These are phyloP conservation scores for Periconia sp. DNA, from an alignment of 2,329 filamentous ascomycete species.

Conservation along the genomic window DNA sequence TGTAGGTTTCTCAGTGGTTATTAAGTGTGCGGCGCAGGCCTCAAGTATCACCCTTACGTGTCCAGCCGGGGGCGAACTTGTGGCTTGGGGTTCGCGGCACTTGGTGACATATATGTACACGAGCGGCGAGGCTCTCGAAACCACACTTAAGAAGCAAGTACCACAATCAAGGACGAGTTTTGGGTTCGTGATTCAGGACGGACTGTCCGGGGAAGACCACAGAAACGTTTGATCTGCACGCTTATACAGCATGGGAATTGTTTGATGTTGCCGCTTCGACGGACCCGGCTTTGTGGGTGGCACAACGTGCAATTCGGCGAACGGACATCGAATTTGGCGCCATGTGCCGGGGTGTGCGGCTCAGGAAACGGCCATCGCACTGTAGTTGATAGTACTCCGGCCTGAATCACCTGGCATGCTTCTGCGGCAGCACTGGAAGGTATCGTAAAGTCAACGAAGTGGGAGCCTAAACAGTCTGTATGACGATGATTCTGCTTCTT, in stretches of 20 bases:
- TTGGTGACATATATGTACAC: slow-evolving; percentile 7
- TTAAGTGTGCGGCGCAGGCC: slow-evolving; percentile 10
- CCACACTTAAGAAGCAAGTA: slow-evolving; percentile 1
- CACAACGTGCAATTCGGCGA: slow-evolving; percentile 11
- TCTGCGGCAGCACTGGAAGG: too few species aligned
- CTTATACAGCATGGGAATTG: neutral
- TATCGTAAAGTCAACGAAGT: too few species aligned
- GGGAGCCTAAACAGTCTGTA: too few species aligned
- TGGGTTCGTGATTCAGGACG: slow-evolving; percentile 3
- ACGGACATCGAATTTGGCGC: slow-evolving; percentile 10
- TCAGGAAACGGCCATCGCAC: too few species aligned
- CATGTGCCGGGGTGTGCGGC: slow-evolving; percentile 1
- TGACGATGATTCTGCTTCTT: too few species aligned
- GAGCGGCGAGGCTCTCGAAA: neutral
- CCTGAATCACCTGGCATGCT: too few species aligned
- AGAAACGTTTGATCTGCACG: slow-evolving; percentile 5
- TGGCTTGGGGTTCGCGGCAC: slow-evolving; percentile 1
- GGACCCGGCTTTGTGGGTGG: slow-evolving; percentile 14
- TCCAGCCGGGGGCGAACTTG: slow-evolving; percentile 1
- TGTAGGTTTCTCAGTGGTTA: slow-evolving; percentile 3
- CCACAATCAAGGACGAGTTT: slow-evolving; percentile 2
- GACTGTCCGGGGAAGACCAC: slow-evolving; percentile 7
- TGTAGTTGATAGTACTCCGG: too few species aligned
- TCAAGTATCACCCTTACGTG: slow-evolving; percentile 1
- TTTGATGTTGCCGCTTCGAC: slow-evolving; percentile 14